Evolutionary conservation across 495 filamentous ascomycete genomes (phyloP), one percentile per base, ranked within the genome.

Genomic region (Apodospora peruviana): DNA sequence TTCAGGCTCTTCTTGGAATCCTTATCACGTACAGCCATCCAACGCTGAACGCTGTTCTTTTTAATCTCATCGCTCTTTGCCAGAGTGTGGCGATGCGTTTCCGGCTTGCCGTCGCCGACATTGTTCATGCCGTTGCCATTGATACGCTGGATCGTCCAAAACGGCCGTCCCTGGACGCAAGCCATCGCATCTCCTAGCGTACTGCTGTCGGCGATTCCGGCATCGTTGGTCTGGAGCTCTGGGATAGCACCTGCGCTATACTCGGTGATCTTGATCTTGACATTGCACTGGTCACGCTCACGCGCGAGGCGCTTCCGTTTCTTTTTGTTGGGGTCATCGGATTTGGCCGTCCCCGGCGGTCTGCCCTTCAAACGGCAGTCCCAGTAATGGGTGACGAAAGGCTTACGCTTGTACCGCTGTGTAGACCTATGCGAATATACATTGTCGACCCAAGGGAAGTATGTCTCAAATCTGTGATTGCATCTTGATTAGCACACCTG

Each of bases 241-340:
- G 3, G 21, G 27, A 69, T 67, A n/a, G 77, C 72, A 1, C 76
- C 79, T 5, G 85, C 78, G 41, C 84, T 82, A 60, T 87, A 87
- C 63, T 95, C 87, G 3, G 87, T 89, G 47, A 95, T 90, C 67
- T 93, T 94, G 61, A 95, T 91, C 65, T 93, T 94, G 53, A 94
- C 87, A 63, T 93, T 87, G 66, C 89, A 95, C 19, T 91, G 76
- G 62, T 93, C 85, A 1, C 85, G 77, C 59, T 87, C 81, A 35
- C 89, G 74, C 18, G 84, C 85, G 12, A 77, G 81, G 19, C 89
- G 84, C 65, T 91, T 93, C 43, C 89, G 79, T 67, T 93, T 94
- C 74, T 90, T 93, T 69, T 90, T 91, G 56, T 84, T 87, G 0
- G 89, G 89, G 56, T 94, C 87, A 29, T 87, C 77, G 21, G 87